These are phyloP conservation scores for Cantharellus anzutake DNA, from an alignment of 768 basidiomycete genomes.

Conservation along the genomic window DNA sequence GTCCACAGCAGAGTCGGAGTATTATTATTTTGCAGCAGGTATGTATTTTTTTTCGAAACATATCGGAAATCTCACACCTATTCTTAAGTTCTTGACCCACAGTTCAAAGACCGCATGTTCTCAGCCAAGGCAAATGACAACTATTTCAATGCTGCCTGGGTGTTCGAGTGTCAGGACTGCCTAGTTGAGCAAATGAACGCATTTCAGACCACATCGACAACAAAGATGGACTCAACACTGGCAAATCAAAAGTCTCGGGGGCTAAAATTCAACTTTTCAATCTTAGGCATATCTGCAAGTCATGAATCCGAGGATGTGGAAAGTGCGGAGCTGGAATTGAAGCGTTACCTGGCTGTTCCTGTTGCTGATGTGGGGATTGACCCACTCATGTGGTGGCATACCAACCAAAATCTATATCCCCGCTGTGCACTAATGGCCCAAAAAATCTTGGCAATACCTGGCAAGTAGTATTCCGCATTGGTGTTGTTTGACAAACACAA, in stretches of 20 bases:
- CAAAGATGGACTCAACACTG: neutral
- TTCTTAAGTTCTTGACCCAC: neutral
- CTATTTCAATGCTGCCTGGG: neutral
- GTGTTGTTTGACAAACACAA: neutral
- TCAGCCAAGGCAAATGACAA: neutral
- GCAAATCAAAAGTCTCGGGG: neutral
- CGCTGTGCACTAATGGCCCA: neutral
- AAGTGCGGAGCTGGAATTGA: neutral
- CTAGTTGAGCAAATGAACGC: neutral
- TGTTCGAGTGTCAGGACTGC: neutral
- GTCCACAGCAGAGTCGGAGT: neutral
- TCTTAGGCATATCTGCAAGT: neutral
- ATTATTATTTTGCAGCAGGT: neutral
- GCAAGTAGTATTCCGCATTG: neutral
- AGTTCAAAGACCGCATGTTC: neutral
- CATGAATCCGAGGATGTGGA: neutral
- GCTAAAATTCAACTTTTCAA: neutral
- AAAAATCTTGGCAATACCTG: conserved; percentile 3
- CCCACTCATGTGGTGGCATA: neutral
- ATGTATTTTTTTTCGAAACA: neutral
- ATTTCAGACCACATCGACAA: neutral
- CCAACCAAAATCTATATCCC: neutral
- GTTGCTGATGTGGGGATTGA: neutral
- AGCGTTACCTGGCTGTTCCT: neutral
- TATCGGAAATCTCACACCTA: neutral